Evolutionary conservation across 2,329 filamentous ascomycete species (phyloP).

Genomic region (Pseudogymnoascus sp.): DNA sequence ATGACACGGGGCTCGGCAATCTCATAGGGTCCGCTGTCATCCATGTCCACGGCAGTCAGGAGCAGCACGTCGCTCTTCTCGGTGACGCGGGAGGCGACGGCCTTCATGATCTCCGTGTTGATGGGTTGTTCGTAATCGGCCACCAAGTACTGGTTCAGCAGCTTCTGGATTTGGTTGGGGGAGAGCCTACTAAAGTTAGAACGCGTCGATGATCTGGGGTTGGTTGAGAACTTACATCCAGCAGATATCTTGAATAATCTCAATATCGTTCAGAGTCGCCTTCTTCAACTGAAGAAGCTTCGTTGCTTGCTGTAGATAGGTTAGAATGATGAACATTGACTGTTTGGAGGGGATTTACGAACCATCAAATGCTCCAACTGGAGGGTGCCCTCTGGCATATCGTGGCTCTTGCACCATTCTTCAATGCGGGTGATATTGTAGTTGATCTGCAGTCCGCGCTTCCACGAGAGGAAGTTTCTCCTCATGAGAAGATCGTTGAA

Average conservation of each 20-base stretch:
- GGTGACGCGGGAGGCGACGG: constrained; percentile 89
- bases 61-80: constrained; percentile 97
- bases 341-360: constrained; percentile 23
- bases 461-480: constrained; percentile 97
- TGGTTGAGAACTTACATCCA: constrained; percentile 71
- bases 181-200: constrained; percentile 57
- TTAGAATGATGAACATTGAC: constrained; percentile 26
- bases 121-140: constrained; percentile 99
- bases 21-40: constrained; percentile 96
- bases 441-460: constrained; percentile 97
- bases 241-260: constrained; percentile 99
- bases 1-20: constrained; percentile 96
- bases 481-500: constrained; percentile 98
- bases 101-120: constrained; percentile 99
- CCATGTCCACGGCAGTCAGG: constrained; percentile 93
- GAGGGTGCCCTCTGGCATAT: constrained; percentile 96
- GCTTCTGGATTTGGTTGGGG: constrained; percentile 97
- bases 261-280: constrained; percentile 95
- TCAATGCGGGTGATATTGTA: constrained; percentile 99
- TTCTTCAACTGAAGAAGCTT: constrained; percentile 98
- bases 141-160: constrained; percentile 96
- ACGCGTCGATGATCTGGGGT: neutral
- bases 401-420: constrained; percentile 99
- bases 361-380: constrained; percentile 98
- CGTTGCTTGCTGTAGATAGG: constrained; percentile 67